Evolutionary conservation across 139 green algal genomes (phyloP), one percentile per base, ranked within the genome.

Genomic region (Tetraselmis striata): DNA sequence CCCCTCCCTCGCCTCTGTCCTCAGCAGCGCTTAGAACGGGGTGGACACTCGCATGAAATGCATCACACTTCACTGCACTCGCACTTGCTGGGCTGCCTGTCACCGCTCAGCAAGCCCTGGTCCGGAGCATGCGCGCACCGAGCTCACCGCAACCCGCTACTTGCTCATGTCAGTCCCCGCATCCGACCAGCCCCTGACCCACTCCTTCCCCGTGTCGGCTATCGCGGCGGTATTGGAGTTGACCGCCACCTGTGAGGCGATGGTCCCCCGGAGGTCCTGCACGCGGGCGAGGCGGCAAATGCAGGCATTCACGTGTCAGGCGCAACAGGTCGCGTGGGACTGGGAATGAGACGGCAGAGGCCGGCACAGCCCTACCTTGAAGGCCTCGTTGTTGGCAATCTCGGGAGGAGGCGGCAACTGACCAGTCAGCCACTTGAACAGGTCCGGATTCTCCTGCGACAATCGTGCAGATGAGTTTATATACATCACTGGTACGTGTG

Each of bases 391-490:
- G 1, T 75, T n/a, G 1, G 24, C 28, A 79, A 96, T 78, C n/a
- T 89, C 81, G 5, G 75, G 29, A 22, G 93, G 87, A 5, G 85
- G 32, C 1, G 83, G n/a, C 32, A 86, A 59, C 75, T 95, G 93
- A 0, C 88, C 89, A 0, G 93, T 97, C 0, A 97, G 84, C 89
- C 91, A 97, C 83, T 95, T 95, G 87, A 93, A 96, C 23, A 97
- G 85, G 75, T 97, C 93, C 2, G 93, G 93, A 83, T 97, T 97
- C 31, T 97, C 93, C 87, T 92, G 86, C 45, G 11, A 67, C 45
- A 67, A 67, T 5, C 45, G 18, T n/a, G n/a, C n/a, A n/a, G n/a
- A n/a, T n/a, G n/a, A n/a, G n/a, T n/a, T n/a, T n/a, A n/a, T n/a
- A n/a, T n/a, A n/a, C n/a, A n/a, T n/a, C n/a, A n/a, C n/a, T n/a